These are phyloP conservation scores for Arachnomyces sp. DNA, from an alignment of 2,329 filamentous ascomycete genomes.

Conservation along the genomic window DNA sequence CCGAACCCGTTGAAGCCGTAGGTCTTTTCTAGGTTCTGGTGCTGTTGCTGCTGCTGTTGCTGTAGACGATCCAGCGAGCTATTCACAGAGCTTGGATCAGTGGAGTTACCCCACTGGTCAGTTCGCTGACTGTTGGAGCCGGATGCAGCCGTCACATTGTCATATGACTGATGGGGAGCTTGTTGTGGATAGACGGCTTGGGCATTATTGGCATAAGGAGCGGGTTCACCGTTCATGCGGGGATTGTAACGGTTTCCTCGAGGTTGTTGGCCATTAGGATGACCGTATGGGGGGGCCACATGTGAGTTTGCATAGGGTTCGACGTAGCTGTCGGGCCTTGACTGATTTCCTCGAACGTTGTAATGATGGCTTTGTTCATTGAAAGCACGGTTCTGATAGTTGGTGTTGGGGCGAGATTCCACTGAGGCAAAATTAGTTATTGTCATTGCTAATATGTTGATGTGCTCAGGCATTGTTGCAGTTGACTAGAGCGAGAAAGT, in stretches of 20 bases:
- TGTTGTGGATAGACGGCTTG: slow-evolving; percentile 40
- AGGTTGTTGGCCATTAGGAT: slow-evolving; percentile 18
- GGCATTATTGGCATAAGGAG: slow-evolving; percentile 13
- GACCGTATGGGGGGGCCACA: slow-evolving; percentile 40
- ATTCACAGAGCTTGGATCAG: slow-evolving; percentile 88
- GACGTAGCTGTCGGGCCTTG: slow-evolving; percentile 40
- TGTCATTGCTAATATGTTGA: too few species aligned
- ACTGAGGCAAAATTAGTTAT: slow-evolving; percentile 12
- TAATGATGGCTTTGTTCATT: slow-evolving; percentile 25
- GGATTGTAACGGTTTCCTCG: slow-evolving; percentile 30
- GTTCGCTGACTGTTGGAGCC: slow-evolving; percentile 62
- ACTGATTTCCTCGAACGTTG: slow-evolving; percentile 27
- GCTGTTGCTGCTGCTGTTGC: slow-evolving; percentile 36
- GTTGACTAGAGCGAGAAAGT: background rate
- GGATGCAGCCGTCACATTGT: slow-evolving; percentile 66
- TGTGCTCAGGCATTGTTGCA: too few species aligned
- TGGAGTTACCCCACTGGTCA: slow-evolving; percentile 72
- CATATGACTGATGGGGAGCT: slow-evolving; percentile 69
- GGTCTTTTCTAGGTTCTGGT: slow-evolving; percentile 44
- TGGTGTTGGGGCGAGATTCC: slow-evolving; percentile 15
- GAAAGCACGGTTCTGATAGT: slow-evolving; percentile 26
- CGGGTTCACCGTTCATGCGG: slow-evolving; percentile 17
- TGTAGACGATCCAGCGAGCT: slow-evolving; percentile 74
- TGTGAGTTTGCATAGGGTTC: slow-evolving; percentile 35
- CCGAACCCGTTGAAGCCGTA: slow-evolving; percentile 57